Percentiles rank a stretch among this genome's conserved stretches.
Evolutionary conservation across 192 early-diverging fungal species (phyloP).

Genomic region (Ambispora gerdemannii): DNA sequence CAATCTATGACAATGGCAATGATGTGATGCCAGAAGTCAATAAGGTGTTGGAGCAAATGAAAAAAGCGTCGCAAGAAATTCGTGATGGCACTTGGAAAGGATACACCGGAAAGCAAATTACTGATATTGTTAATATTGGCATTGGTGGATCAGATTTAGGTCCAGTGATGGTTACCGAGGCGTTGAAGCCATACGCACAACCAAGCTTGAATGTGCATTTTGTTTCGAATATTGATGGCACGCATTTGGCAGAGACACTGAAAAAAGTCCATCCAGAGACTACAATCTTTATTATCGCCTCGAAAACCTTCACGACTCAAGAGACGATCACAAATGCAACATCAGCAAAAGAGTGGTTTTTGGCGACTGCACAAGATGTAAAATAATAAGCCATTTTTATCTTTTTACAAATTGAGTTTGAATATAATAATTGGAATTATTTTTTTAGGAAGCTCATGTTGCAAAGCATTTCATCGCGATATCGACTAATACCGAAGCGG

Average conservation of each 20-base stretch:
- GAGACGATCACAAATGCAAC: slow-evolving; percentile 97
- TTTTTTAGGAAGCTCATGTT: slow-evolving; percentile 65
- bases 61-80: slow-evolving; percentile 73
- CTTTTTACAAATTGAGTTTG: background rate
- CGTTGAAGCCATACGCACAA: slow-evolving; percentile 89
- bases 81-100: slow-evolving; percentile 93
- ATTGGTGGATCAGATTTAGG: slow-evolving; percentile 98
- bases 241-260: slow-evolving; percentile 91
- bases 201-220: slow-evolving; percentile 82
- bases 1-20: slow-evolving; percentile 83
- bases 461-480: slow-evolving; percentile 99
- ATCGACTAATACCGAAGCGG: slow-evolving; percentile 89
- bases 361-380: slow-evolving; percentile 80
- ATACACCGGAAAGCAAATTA: slow-evolving; percentile 91
- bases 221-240: slow-evolving; percentile 98
- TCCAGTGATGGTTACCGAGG: slow-evolving; percentile 99
- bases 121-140: slow-evolving; percentile 97
- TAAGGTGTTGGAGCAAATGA: slow-evolving; percentile 92
- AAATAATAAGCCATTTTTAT: slow-evolving; percentile 28
- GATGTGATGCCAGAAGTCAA: slow-evolving; percentile 96
- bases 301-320: slow-evolving; percentile 98
- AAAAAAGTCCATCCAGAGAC: slow-evolving; percentile 84
- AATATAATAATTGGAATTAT: background rate
- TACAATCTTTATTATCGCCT: slow-evolving; percentile 92
- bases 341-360: slow-evolving; percentile 93